phyloP scores from a whole-genome alignment of 2,329 filamentous ascomycete genomes.

The Colletotrichum costaricense region DNA sequence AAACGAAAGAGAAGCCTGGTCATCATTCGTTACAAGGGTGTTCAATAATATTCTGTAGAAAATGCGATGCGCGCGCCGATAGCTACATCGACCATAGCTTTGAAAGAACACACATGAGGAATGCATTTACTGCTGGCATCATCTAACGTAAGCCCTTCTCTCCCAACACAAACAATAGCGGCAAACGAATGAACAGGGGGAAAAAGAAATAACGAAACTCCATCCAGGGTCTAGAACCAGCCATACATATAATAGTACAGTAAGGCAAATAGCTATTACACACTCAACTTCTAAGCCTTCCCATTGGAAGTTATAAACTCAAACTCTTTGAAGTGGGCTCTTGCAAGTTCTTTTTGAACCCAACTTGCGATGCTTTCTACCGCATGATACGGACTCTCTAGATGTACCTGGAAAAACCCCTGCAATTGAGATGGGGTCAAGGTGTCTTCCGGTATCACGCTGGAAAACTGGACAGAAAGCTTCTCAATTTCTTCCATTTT shows the following conservation, averaged over 20 bases:
- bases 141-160: background rate
- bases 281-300: background rate
- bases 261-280: background rate
- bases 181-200: background rate
- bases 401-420: constrained; percentile 58
- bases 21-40: too few species aligned
- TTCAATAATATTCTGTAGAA: too few species aligned
- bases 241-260: constrained; percentile 1
- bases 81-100: too few species aligned
- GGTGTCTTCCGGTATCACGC: constrained; percentile 58
- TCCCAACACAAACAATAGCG: background rate
- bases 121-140: background rate
- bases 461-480: constrained; percentile 66
- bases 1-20: too few species aligned
- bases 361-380: constrained; percentile 47
- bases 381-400: constrained; percentile 52
- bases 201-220: background rate
- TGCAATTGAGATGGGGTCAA: constrained; percentile 64
- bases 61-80: too few species aligned
- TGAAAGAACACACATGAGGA: too few species aligned
- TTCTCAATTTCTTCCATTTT: constrained; percentile 47
- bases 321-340: constrained; percentile 44
- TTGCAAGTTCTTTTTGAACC: constrained; percentile 48
- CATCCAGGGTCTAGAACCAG: background rate
- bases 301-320: constrained; percentile 38